phyloP scores from a whole-genome alignment of 1,284 basidiomycete genomes.

The Lignosus rhinocerotis region DNA sequence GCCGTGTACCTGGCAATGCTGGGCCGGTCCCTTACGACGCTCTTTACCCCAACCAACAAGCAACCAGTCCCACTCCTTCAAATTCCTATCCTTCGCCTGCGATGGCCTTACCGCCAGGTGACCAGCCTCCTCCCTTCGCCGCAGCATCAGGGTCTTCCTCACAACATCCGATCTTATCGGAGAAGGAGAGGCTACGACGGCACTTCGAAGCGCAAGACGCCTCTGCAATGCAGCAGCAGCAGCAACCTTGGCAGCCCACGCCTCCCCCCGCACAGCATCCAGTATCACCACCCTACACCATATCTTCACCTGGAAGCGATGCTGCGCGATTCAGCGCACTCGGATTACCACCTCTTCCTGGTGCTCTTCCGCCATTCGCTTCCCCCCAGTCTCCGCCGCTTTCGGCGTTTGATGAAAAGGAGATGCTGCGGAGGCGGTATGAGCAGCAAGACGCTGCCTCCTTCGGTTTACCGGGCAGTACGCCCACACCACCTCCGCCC shows the following conservation, averaged over 20 bases:
- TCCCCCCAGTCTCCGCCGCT: slow-evolving; percentile 16
- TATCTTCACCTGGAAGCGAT: not conserved
- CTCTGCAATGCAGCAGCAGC: slow-evolving; percentile 35
- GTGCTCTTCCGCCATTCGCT: slow-evolving; percentile 22
- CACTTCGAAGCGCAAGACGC: slow-evolving; percentile 68
- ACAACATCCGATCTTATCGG: slow-evolving; percentile 31
- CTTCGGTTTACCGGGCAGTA: slow-evolving; percentile 8
- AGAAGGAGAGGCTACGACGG: slow-evolving; percentile 52
- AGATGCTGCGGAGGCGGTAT: slow-evolving; percentile 47
- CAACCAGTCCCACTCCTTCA: slow-evolving; percentile 7
- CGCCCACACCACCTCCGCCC: slow-evolving; percentile 30
- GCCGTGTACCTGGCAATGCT: slow-evolving; percentile 25
- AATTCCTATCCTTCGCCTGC: slow-evolving; percentile 12
- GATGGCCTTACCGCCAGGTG: slow-evolving; percentile 21
- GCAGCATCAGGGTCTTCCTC: slow-evolving; percentile 20
- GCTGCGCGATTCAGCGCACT: not conserved
- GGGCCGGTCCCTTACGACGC: slow-evolving; percentile 55
- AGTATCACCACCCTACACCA: slow-evolving; percentile 16
- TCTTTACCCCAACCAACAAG: slow-evolving; percentile 44
- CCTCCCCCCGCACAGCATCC: slow-evolving; percentile 10
- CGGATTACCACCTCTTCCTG: slow-evolving; percentile 3
- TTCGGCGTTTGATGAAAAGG: slow-evolving; percentile 51
- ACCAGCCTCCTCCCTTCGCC: slow-evolving; percentile 28
- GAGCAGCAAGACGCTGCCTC: slow-evolving; percentile 48
- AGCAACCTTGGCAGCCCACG: slow-evolving; percentile 16